These are phyloP conservation scores for Penicillium sp. DNA, from an alignment of 2,329 filamentous ascomycete genomes.

Conservation along the genomic window DNA sequence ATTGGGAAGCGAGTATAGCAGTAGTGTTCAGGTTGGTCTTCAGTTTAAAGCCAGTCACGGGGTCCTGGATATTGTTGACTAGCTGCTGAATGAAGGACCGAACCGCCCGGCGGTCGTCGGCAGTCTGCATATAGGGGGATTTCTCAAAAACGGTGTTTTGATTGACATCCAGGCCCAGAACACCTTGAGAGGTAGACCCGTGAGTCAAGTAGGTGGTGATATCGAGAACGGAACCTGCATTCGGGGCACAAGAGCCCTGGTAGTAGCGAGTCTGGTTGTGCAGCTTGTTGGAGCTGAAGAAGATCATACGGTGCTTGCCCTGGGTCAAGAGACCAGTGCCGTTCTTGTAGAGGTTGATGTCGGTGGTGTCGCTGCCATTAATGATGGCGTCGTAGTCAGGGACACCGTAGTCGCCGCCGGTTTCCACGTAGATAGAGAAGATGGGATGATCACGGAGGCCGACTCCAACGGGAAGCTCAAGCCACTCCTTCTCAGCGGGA, in stretches of 20 bases:
- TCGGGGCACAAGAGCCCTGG: constrained; percentile 24
- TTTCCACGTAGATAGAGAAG: constrained; percentile 20
- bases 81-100: constrained; percentile 20
- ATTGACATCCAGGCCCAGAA: constrained; percentile 21
- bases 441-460: background rate
- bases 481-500: no score
- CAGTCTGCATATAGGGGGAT: constrained; percentile 26
- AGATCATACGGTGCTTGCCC: constrained; percentile 27
- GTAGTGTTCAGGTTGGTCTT: constrained; percentile 23
- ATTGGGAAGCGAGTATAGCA: constrained; percentile 34
- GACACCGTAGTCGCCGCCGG: constrained; percentile 18
- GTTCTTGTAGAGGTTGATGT: constrained; percentile 26
- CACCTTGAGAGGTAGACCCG: constrained; percentile 26
- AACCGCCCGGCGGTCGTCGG: constrained; percentile 23
- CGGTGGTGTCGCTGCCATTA: constrained; percentile 16
- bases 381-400: constrained; percentile 18
- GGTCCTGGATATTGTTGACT: constrained; percentile 18
- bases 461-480: no score
- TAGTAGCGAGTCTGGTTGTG: constrained; percentile 27
- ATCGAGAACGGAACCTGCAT: constrained; percentile 14
- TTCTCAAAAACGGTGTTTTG: constrained; percentile 27
- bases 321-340: constrained; percentile 20
- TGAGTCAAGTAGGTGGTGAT: constrained; percentile 30
- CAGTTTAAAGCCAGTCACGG: constrained; percentile 20
- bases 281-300: constrained; percentile 27